Evolutionary conservation across 495 filamentous ascomycete species (phyloP).

Genomic region (Cairneyella variabilis): DNA sequence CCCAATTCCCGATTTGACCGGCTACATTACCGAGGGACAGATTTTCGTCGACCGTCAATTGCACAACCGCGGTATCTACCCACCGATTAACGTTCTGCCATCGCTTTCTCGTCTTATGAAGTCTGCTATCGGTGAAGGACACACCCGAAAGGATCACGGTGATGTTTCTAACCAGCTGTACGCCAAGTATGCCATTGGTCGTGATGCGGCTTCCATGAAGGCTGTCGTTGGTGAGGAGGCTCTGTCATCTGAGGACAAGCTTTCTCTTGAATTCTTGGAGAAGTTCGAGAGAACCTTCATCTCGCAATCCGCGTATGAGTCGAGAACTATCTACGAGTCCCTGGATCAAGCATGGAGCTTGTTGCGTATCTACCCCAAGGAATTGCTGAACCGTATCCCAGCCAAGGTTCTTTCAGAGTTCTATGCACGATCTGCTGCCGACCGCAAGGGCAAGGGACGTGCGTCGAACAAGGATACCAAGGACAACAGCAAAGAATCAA

Average conservation of each 20-base stretch:
- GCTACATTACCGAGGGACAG: conserved; percentile 98
- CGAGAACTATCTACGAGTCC: conserved; percentile 82
- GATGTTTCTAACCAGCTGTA: conserved; percentile 99
- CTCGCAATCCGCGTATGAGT: conserved; percentile 86
- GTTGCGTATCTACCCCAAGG: conserved; percentile 93
- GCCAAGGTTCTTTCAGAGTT: conserved; percentile 90
- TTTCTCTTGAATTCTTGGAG: conserved; percentile 95
- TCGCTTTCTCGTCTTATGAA: conserved; percentile 99
- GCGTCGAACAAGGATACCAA: conserved; percentile 63
- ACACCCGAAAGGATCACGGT: conserved; percentile 91
- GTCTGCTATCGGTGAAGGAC: conserved; percentile 95
- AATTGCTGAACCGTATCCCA: conserved; percentile 95
- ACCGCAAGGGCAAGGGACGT: conserved; percentile 57
- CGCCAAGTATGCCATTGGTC: conserved; percentile 98
- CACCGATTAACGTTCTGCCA: conserved; percentile 97
- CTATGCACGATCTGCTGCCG: conserved; percentile 67
- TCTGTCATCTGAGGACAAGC: conserved; percentile 90
- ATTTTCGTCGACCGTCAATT: conserved; percentile 97
- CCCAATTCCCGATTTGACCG: conserved; percentile 97
- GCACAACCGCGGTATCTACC: conserved; percentile 94
- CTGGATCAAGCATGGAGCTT: conserved; percentile 95
- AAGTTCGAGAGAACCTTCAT: conserved; percentile 97
- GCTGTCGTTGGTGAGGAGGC: conserved; percentile 98
- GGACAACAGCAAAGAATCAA: conserved; percentile 59
- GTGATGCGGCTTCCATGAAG: conserved; percentile 98